phyloP scores from a whole-genome alignment of 345 rosid genomes.

The Acer yangbiense region DNA sequence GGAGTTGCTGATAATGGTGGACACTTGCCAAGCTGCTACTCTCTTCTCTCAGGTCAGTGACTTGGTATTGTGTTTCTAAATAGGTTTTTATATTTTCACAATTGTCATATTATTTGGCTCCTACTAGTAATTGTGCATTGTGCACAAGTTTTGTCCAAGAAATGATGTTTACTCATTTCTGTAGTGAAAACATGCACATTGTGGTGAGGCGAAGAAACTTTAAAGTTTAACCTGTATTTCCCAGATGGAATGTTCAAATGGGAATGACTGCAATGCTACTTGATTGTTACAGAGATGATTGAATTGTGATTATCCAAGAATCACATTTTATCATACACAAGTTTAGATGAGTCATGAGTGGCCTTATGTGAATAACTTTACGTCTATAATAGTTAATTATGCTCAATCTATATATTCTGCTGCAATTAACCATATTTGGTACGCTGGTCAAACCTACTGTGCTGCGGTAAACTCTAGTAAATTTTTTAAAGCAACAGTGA shows the following conservation, averaged over 20 bases:
- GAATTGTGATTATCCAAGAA: not conserved
- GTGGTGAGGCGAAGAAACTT: not conserved
- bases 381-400: not conserved
- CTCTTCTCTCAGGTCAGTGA: constrained; percentile 84
- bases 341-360: too few species aligned
- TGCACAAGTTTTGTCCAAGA: not conserved
- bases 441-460: not conserved
- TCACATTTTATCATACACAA: not conserved
- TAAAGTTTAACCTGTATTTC: not conserved
- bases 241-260: not conserved
- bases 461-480: not conserved
- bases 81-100: not conserved
- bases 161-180: not conserved
- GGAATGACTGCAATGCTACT: not conserved
- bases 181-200: not conserved
- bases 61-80: constrained; percentile 13
- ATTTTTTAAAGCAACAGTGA: not conserved
- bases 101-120: not conserved
- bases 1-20: constrained; percentile 98
- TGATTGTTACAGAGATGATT: not conserved
- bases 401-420: not conserved
- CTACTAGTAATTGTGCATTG: not conserved
- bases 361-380: not conserved
- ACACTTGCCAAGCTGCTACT: constrained; percentile 99
- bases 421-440: not conserved